These are phyloP conservation scores for Vitellaria paradoxa DNA, from an alignment of 179 eudicot genomes.

Conservation along the genomic window DNA sequence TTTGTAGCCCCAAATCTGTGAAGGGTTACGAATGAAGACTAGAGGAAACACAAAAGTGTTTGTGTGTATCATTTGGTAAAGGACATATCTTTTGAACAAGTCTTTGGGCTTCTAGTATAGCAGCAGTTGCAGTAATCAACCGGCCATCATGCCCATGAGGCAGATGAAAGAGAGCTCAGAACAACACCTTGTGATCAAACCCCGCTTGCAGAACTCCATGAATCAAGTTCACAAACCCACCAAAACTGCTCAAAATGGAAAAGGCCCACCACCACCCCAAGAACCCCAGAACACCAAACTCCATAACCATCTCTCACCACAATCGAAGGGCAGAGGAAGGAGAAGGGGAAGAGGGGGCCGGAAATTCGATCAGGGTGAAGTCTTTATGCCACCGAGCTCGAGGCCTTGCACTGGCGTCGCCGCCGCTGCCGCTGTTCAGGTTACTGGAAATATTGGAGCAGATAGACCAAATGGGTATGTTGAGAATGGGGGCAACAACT, in stretches of 20 bases:
- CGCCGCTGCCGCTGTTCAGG: constrained; percentile 12
- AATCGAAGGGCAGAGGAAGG: constrained; percentile 51
- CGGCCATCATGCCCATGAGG: constrained; percentile 55
- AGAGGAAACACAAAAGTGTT: constrained; percentile 12
- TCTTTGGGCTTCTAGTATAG: not conserved
- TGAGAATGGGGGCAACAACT: constrained; percentile 25
- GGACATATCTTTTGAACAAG: constrained; percentile 6
- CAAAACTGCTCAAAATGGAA: constrained; percentile 43
- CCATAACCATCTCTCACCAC: constrained; percentile 39
- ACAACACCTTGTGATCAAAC: constrained; percentile 54
- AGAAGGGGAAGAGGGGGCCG: constrained; percentile 62
- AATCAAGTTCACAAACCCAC: constrained; percentile 33
- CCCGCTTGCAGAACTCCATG: constrained; percentile 35
- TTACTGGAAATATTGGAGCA: constrained; percentile 15
- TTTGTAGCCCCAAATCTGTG: constrained; percentile 15
- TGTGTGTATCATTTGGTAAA: constrained; percentile 23
- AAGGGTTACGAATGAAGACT: constrained; percentile 20
- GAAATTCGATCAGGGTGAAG: constrained; percentile 52
- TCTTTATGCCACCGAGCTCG: constrained; percentile 46
- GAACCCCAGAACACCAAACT: constrained; percentile 32
- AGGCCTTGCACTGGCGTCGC: constrained; percentile 44
- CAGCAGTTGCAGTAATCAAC: not conserved
- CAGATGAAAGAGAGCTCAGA: constrained; percentile 58
- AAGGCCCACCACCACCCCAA: constrained; percentile 34
- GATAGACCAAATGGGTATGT: constrained; percentile 9